These are phyloP conservation scores for Fusarium sublunatum DNA, from an alignment of 2,329 filamentous ascomycete genomes.

Conservation along the genomic window DNA sequence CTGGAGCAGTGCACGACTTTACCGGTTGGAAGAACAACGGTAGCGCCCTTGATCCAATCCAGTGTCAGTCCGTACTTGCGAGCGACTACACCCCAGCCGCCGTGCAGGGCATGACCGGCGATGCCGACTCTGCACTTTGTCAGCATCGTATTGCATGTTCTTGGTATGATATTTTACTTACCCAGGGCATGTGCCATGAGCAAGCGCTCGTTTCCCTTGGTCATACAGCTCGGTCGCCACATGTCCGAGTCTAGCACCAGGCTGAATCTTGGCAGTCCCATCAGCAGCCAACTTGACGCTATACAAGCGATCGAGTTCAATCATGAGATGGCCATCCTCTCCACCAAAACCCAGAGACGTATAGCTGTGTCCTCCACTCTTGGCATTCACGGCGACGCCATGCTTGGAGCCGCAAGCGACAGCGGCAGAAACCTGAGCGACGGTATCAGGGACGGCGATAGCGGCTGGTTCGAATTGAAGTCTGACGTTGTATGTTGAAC, in stretches of 20 bases:
- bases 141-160: neutral
- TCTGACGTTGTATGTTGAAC: constrained; percentile 50
- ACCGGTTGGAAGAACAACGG: constrained; percentile 46
- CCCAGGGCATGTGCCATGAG: constrained; percentile 65
- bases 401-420: constrained; percentile 58
- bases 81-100: constrained; percentile 50
- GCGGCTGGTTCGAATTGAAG: constrained; percentile 49
- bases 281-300: constrained; percentile 46
- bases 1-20: constrained; percentile 45
- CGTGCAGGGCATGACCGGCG: constrained; percentile 47
- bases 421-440: constrained; percentile 57
- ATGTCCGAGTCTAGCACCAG: constrained; percentile 63
- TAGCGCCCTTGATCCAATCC: constrained; percentile 47
- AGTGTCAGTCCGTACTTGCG: constrained; percentile 47
- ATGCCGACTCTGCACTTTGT: constrained; percentile 43
- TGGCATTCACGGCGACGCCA: constrained; percentile 61
- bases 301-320: constrained; percentile 56
- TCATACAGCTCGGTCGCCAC: constrained; percentile 56
- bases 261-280: constrained; percentile 48
- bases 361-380: constrained; percentile 65
- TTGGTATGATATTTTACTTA: constrained; percentile 40
- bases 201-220: constrained; percentile 57
- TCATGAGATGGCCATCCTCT: constrained; percentile 55
- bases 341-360: constrained; percentile 61
- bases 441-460: constrained; percentile 49